Evolutionary conservation across 2,329 filamentous ascomycete genomes (phyloP).

Genomic region (Fonsecaea monophora): DNA sequence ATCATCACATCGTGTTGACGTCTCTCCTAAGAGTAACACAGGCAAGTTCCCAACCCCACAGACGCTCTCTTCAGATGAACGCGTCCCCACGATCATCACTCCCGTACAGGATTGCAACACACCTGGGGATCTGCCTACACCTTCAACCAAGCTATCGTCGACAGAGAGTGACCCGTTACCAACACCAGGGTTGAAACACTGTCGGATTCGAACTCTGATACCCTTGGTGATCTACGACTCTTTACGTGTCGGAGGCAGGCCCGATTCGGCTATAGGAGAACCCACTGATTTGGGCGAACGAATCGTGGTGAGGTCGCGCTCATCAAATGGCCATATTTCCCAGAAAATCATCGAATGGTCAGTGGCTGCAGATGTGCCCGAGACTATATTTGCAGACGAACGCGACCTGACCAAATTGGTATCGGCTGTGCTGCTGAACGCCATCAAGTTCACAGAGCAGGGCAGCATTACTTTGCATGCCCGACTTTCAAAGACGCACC

Average conservation of each 20-base stretch:
- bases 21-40: constrained; percentile 40
- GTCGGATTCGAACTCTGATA: constrained; percentile 54
- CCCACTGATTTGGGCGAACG: constrained; percentile 53
- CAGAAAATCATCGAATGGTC: constrained; percentile 56
- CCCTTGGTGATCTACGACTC: constrained; percentile 57
- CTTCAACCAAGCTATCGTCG: constrained; percentile 28
- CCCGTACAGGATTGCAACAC: constrained; percentile 26
- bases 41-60: constrained; percentile 7
- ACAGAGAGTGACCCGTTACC: constrained; percentile 37
- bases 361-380: constrained; percentile 55
- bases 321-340: constrained; percentile 53
- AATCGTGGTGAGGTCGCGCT: constrained; percentile 54
- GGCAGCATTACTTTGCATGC: constrained; percentile 66
- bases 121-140: constrained; percentile 28
- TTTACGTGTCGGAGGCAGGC: constrained; percentile 55
- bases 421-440: constrained; percentile 69
- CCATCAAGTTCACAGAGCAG: constrained; percentile 73
- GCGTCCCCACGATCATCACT: constrained; percentile 27
- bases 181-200: constrained; percentile 51
- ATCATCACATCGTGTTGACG: constrained; percentile 49
- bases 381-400: constrained; percentile 62
- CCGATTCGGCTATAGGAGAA: constrained; percentile 55
- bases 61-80: constrained; percentile 22
- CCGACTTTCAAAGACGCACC: constrained; percentile 57
- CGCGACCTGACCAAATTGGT: constrained; percentile 69